These are phyloP conservation scores for Apium graveolens DNA, from an alignment of 129 eudicot genomes.

Conservation along the genomic window DNA sequence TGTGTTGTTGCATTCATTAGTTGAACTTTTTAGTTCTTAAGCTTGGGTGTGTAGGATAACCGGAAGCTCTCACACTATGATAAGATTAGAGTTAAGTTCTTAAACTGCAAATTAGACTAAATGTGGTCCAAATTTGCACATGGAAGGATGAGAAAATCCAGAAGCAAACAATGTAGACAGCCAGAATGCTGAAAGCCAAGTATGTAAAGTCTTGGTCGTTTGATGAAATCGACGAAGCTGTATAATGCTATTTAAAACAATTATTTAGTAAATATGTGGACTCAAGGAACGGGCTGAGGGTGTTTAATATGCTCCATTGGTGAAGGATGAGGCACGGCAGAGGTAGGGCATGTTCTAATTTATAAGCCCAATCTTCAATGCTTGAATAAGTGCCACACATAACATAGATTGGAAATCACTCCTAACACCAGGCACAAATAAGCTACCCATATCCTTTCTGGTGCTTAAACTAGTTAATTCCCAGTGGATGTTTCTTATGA, in stretches of 20 bases:
- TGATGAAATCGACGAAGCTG: background rate
- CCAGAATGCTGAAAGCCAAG: slow-evolving; percentile 6
- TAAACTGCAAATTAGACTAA: background rate
- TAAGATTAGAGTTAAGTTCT: background rate
- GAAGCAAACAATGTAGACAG: slow-evolving; percentile 22
- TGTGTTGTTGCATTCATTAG: background rate
- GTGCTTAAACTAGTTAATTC: background rate
- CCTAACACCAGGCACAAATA: background rate
- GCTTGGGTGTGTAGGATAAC: background rate
- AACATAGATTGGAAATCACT: background rate
- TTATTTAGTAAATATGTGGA: background rate
- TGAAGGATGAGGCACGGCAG: slow-evolving; percentile 1
- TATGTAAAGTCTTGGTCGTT: slow-evolving; percentile 7
- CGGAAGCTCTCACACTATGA: background rate
- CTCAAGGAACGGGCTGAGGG: slow-evolving; percentile 1
- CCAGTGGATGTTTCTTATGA: background rate
- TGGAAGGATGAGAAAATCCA: slow-evolving; percentile 9
- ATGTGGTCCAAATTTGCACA: slow-evolving; percentile 30
- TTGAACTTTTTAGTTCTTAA: too few relatives aligned
- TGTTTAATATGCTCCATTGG: background rate
- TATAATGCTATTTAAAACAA: background rate
- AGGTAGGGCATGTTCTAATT: background rate
- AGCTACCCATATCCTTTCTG: background rate
- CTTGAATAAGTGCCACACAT: background rate
- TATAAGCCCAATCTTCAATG: background rate